Evolutionary conservation across 106 monocot genomes (phyloP), one percentile per base, ranked within the genome.

Genomic region (Dendrobium huoshanense): DNA sequence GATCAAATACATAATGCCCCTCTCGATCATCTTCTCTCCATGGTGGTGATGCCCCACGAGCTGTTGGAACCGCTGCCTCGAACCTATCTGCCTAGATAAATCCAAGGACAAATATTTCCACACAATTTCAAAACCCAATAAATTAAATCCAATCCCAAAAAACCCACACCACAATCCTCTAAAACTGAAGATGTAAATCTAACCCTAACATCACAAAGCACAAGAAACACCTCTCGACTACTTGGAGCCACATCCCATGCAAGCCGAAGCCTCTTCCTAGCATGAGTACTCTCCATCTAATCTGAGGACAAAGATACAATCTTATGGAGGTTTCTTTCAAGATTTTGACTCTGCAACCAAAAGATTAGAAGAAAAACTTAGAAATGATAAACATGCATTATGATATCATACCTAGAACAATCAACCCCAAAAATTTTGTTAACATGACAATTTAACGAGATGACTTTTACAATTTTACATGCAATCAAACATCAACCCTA

Each of bases 1-100:
- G 92, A 49, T 92, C 85, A 82, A 94, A 97, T 41, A 97, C 90
- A 41, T 87, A 94, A 73, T 97, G 97, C 9, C 94, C 97, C 16
- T 97, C 97, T 42, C 89, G 81, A 55, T 94, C 97, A 44, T 91
- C 97, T 24, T 86, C 90, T 68, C 97, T 87, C 90, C 83, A 81
- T 80, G 92, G 92, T 31, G 94, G 94, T 78, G 97, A 97, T 27
- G 80, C 85, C 15, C 64, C 86, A 11, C 89, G 85, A 67, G 83
- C 56, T 4, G 78, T 79, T 2, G 77, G 49, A 75, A 83, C 54
- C 75, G 83, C 84, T 74, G 56, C 61, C 43, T 83, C 85, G 59
- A 75, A 78, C 72, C 79, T 72, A 65, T 73, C 40, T 13, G 75
- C 83, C 88, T 88, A 85, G 77, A 88, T 27, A 82, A 64, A 78